Evolutionary conservation across 768 basidiomycete genomes (phyloP).

Genomic region (Auriscalpium microsporum): DNA sequence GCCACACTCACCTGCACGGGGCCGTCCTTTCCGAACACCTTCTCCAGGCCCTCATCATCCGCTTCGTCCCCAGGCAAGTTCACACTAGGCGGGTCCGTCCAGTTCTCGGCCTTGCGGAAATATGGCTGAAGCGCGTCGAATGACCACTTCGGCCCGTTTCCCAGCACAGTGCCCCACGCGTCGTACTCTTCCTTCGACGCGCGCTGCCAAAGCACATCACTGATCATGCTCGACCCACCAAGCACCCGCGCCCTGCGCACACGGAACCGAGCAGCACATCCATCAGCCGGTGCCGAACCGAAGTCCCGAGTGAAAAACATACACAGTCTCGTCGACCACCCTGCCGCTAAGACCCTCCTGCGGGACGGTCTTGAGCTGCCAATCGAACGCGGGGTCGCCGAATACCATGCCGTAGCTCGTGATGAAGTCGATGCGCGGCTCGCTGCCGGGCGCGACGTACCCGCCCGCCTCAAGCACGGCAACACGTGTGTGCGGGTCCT

Average conservation of each 20-base stretch:
- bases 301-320: not conserved
- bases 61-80: constrained; percentile 5
- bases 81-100: constrained; percentile 7
- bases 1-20: constrained; percentile 2
- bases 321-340: constrained; percentile 11
- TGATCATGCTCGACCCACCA: constrained; percentile 14
- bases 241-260: constrained; percentile 8
- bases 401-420: constrained; percentile 9
- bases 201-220: constrained; percentile 14
- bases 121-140: constrained; percentile 11
- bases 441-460: constrained; percentile 11
- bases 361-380: constrained; percentile 12
- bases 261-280: not conserved
- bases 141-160: constrained; percentile 9
- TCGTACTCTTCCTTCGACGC: constrained; percentile 12
- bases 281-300: not conserved
- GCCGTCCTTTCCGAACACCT: constrained; percentile 3
- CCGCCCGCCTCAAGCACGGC: constrained; percentile 28
- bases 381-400: constrained; percentile 8
- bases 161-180: constrained; percentile 9
- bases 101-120: constrained; percentile 12
- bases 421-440: constrained; percentile 8
- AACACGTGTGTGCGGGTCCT: constrained; percentile 12
- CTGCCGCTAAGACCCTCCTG: constrained; percentile 8
- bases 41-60: not conserved